Evolutionary conservation across 2,329 filamentous ascomycete species (phyloP), one percentile per base, ranked within the genome.

Genomic region (Leptographium galeiforme): DNA sequence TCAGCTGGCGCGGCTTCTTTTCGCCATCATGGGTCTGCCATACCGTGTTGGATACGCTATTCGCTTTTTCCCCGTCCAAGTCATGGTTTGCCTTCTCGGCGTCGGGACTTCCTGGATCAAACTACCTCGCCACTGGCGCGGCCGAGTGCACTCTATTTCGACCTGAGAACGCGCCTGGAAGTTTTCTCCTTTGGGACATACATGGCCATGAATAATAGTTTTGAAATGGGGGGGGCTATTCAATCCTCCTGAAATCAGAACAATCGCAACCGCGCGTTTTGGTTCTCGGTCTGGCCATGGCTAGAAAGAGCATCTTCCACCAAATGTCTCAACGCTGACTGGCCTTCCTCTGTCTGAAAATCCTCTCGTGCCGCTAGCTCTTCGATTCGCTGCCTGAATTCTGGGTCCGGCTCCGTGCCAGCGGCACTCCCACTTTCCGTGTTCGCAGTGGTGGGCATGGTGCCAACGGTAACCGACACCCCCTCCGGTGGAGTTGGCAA

Each of bases 301-400:
- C 82, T 87, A 30, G 76, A 70, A 18, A 98, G 72, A 2, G 87
- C 89, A 62, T 96, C 89, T 59, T 85, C 79, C 7, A 98, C 82
- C 56, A 98, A 71, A 59, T 80, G 77, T 56, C 89, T 78, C 62
- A 98, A 69, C 63, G 90, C 82, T 25, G 77, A 78, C 68, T 98
- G 93, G 5, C 86, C 87, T 56, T 85, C 81, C 52, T 87, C 82
- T 6, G 82, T 85, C 61, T 91, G 75, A 62, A 96, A 95, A 63
- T 97, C 89, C 30, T 85, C 82, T 43, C 89, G 77, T 39, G 84
- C 77, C 2, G 93, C 90, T 56, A 98, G 70, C 67, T 95, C 86
- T 63, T 97, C 89, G 63, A 98, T 97, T 52, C 87, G 78, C 59
- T 85, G 76, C 63, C 85, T 81, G 60, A 98, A 88, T 60, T 90